Evolutionary conservation across 305 asterid genomes (phyloP).

Genomic region (Fraxinus velutina): DNA sequence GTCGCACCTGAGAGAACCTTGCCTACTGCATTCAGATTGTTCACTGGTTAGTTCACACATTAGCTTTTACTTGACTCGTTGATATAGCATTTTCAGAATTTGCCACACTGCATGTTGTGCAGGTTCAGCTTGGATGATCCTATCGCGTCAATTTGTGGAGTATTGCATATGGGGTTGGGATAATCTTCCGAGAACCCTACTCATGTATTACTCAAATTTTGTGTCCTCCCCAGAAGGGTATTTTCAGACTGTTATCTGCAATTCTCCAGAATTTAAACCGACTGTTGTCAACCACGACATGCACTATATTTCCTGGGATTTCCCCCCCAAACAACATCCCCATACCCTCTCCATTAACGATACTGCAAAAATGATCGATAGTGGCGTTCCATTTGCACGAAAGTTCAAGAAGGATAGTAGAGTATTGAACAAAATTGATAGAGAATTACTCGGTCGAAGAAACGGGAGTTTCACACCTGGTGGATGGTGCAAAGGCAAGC

Average conservation of each 20-base stretch:
- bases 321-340: constrained; percentile 87
- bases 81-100: not conserved
- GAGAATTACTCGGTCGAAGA: constrained; percentile 47
- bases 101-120: constrained; percentile 20
- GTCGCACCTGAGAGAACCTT: constrained; percentile 34
- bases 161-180: constrained; percentile 96
- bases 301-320: constrained; percentile 91
- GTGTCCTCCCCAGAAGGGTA: constrained; percentile 93
- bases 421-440: constrained; percentile 58
- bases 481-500: constrained; percentile 83
- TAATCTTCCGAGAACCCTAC: constrained; percentile 85
- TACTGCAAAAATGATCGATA: constrained; percentile 54
- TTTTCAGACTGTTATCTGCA: constrained; percentile 84
- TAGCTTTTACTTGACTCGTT: not conserved
- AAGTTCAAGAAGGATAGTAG: constrained; percentile 59
- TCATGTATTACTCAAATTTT: constrained; percentile 93
- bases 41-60: constrained; percentile 37
- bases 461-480: constrained; percentile 81
- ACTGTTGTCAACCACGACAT: constrained; percentile 89
- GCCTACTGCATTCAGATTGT: constrained; percentile 44
- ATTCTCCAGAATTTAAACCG: constrained; percentile 60
- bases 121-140: constrained; percentile 97
- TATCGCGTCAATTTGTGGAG: constrained; percentile 75
- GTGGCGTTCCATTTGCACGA: constrained; percentile 84
- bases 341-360: constrained; percentile 60